These are phyloP conservation scores for Candida chilensis DNA, from an alignment of 805 yeast species.

Conservation along the genomic window DNA sequence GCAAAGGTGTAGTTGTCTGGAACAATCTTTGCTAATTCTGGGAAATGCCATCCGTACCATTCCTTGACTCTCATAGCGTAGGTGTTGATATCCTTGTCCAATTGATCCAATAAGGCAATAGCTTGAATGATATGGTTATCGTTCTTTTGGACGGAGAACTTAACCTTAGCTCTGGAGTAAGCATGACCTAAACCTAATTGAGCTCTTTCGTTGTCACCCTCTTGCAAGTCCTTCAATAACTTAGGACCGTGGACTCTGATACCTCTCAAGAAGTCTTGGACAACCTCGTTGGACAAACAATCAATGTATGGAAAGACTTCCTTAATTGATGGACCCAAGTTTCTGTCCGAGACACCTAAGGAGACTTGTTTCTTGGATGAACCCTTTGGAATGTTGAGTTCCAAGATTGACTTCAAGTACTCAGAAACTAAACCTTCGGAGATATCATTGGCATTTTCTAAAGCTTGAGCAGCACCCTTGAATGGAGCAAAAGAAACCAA, in stretches of 20 bases:
- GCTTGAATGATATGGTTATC: slow-evolving; percentile 99
- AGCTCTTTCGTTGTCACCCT: slow-evolving; percentile 95
- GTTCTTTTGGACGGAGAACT: slow-evolving; percentile 97
- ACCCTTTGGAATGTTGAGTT: slow-evolving; percentile 81
- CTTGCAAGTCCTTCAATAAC: slow-evolving; percentile 82
- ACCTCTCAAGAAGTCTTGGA: slow-evolving; percentile 93
- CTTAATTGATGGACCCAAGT: slow-evolving; percentile 94
- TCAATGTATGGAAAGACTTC: slow-evolving; percentile 84
- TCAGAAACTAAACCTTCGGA: slow-evolving; percentile 96
- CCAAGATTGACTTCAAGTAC: slow-evolving; percentile 80
- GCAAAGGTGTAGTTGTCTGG: slow-evolving; percentile 87
- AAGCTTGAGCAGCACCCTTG: slow-evolving; percentile 98
- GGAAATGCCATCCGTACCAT: slow-evolving; percentile 99
- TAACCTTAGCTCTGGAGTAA: slow-evolving; percentile 97
- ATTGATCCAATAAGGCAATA: slow-evolving; percentile 92
- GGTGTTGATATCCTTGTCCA: slow-evolving; percentile 96
- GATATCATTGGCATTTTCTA: slow-evolving; percentile 95
- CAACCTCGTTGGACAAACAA: slow-evolving; percentile 84
- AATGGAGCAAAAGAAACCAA: slow-evolving; percentile 95
- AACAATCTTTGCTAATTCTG: slow-evolving; percentile 87
- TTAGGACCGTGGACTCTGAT: slow-evolving; percentile 85
- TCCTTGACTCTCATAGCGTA: slow-evolving; percentile 96
- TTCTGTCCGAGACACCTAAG: slow-evolving; percentile 89
- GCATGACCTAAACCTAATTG: slow-evolving; percentile 99
- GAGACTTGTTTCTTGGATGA: slow-evolving; percentile 58